A percentile compares a stretch with the other conserved stretches of the same genome.
Conservation (phyloP, 768 basidiomycete species). For the Hericium coralloides region DNA sequence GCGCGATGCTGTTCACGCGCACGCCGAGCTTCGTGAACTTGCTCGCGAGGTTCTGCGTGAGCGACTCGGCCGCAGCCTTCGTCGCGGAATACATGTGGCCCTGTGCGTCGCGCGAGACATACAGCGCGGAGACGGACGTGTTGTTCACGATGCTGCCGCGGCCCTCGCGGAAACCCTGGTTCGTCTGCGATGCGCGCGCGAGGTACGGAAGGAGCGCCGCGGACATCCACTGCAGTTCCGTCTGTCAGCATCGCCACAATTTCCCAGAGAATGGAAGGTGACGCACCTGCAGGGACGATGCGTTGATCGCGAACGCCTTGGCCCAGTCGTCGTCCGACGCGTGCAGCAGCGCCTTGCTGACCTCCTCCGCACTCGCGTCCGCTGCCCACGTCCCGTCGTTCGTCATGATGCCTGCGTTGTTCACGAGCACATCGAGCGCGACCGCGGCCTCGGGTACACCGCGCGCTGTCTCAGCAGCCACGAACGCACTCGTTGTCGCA, state of each 20-base stretch:
- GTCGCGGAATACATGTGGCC: slow-evolving; percentile 10
- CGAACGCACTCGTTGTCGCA: slow-evolving; percentile 3
- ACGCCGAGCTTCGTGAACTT: slow-evolving; percentile 14
- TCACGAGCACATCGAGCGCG: slow-evolving; percentile 7
- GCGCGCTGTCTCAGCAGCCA: slow-evolving; percentile 3
- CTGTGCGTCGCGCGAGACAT: slow-evolving; percentile 2
- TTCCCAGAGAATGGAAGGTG: not conserved
- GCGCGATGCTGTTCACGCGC: slow-evolving; percentile 13
- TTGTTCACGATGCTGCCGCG: slow-evolving; percentile 13
- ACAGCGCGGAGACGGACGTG: slow-evolving; percentile 13
- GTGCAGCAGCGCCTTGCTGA: slow-evolving; percentile 9
- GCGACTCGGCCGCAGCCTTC: slow-evolving; percentile 12
- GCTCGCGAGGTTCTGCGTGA: slow-evolving; percentile 13
- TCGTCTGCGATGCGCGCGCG: slow-evolving; percentile 4
- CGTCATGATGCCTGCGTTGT: slow-evolving; percentile 7
- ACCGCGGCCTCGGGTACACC: slow-evolving; percentile 1
- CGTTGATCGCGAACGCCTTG: slow-evolving; percentile 10
- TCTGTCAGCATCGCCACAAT: not conserved
- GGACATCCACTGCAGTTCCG: slow-evolving; percentile 8
- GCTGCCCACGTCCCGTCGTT: slow-evolving; percentile 8
- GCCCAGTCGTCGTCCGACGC: slow-evolving; percentile 11
- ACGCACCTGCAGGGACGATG: slow-evolving; percentile 8
- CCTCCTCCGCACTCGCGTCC: slow-evolving; percentile 4
- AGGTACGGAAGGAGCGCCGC: slow-evolving; percentile 11
- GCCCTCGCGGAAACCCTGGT: slow-evolving; percentile 5